Evolutionary conservation across 2,329 filamentous ascomycete species (phyloP).

Genomic region (Colletotrichum sp.): DNA sequence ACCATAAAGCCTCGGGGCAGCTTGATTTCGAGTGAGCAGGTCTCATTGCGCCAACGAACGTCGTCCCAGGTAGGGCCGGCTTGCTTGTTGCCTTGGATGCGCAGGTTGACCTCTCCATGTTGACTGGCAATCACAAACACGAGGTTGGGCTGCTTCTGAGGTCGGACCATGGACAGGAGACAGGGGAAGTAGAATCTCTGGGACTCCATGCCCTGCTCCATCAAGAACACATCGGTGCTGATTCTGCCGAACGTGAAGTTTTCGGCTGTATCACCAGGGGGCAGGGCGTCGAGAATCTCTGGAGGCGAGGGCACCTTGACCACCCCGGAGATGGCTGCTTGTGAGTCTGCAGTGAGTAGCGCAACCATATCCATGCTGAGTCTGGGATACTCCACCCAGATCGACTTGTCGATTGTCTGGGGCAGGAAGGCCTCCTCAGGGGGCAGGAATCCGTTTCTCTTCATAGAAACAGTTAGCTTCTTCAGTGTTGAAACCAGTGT

Average conservation of each 20-base stretch:
- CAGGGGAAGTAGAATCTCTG: slow-evolving; percentile 75
- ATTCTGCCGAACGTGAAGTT: slow-evolving; percentile 83
- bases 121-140: slow-evolving; percentile 81
- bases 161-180: slow-evolving; percentile 76
- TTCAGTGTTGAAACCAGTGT: slow-evolving; percentile 68
- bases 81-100: slow-evolving; percentile 72
- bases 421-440: slow-evolving; percentile 72
- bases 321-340: slow-evolving; percentile 51
- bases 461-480: slow-evolving; percentile 82
- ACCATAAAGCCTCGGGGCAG: slow-evolving; percentile 79
- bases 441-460: slow-evolving; percentile 79
- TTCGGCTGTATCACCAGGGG: slow-evolving; percentile 74
- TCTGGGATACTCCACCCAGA: slow-evolving; percentile 81
- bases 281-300: slow-evolving; percentile 71
- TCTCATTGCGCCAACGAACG: slow-evolving; percentile 77
- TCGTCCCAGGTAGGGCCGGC: slow-evolving; percentile 80
- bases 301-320: slow-evolving; percentile 52
- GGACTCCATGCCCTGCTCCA: slow-evolving; percentile 73
- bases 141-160: slow-evolving; percentile 70
- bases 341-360: slow-evolving; percentile 69
- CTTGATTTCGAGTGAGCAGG: slow-evolving; percentile 68
- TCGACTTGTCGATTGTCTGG: slow-evolving; percentile 78
- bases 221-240: slow-evolving; percentile 75
- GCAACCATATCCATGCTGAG: slow-evolving; percentile 75
- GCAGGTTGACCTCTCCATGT: slow-evolving; percentile 76